A percentile compares a stretch with the other conserved stretches of the same genome.
These are phyloP conservation scores for Ulota crispa DNA, from an alignment of 225 moss, liverwort and hornwort species.

Conservation along the genomic window DNA sequence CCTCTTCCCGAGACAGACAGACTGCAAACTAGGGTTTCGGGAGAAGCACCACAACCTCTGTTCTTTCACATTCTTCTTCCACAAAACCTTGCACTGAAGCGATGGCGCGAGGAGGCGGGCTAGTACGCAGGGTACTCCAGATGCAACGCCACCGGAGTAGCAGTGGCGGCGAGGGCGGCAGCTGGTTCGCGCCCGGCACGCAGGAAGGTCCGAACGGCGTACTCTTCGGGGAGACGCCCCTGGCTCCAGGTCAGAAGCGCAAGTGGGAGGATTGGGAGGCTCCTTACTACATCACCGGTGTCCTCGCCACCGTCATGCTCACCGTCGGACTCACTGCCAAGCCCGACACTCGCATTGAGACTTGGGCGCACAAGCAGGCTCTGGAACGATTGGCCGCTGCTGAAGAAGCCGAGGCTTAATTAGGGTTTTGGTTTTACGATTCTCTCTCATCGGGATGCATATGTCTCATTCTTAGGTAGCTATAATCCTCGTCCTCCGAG, in stretches of 20 bases:
- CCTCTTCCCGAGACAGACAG: neutral
- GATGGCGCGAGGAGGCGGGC: conserved; percentile 31
- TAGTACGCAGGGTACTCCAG: conserved; percentile 45
- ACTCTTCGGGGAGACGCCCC: conserved; percentile 69
- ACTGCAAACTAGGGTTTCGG: neutral
- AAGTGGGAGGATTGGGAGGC: conserved; percentile 92
- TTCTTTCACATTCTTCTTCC: neutral
- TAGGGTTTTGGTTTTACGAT: neutral
- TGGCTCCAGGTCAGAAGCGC: conserved; percentile 60
- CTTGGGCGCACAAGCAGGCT: conserved; percentile 68
- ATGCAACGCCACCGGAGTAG: conserved; percentile 20
- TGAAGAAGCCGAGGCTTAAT: conserved; percentile 4
- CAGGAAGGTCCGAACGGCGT: conserved; percentile 71
- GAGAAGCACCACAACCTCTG: neutral
- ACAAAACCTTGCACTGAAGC: neutral
- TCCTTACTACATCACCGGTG: conserved; percentile 57
- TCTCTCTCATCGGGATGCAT: neutral
- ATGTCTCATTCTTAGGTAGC: neutral
- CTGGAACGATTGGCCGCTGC: conserved; percentile 49
- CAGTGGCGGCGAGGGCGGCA: conserved; percentile 46
- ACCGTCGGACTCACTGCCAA: conserved; percentile 59
- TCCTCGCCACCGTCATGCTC: conserved; percentile 56
- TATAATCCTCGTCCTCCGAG: neutral
- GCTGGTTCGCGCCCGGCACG: conserved; percentile 67
- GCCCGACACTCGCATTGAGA: conserved; percentile 65